phyloP scores from a whole-genome alignment of 495 filamentous ascomycete genomes.

The Tetracladium marchalianum region DNA sequence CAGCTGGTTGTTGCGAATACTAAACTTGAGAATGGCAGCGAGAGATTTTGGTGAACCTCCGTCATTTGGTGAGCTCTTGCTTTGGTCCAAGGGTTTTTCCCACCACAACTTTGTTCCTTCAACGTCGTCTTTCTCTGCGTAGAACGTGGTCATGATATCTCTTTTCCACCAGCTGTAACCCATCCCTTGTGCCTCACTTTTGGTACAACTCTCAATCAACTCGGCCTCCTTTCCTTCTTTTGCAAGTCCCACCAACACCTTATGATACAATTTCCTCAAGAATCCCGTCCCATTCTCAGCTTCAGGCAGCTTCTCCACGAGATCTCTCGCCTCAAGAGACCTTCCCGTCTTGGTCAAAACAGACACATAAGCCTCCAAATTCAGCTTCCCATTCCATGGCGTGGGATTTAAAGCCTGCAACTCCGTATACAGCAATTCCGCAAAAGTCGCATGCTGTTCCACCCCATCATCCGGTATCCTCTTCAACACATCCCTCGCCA shows the following conservation, averaged over 20 bases:
- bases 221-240: constrained; percentile 48
- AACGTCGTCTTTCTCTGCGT: constrained; percentile 36
- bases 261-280: constrained; percentile 38
- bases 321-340: constrained; percentile 45
- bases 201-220: constrained; percentile 31
- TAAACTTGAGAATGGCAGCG: constrained; percentile 41
- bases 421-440: constrained; percentile 37
- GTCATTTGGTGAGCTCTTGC: background rate
- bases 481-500: constrained; percentile 27
- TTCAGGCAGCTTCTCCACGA: constrained; percentile 33
- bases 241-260: constrained; percentile 56
- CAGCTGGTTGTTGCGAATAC: constrained; percentile 44
- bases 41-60: constrained; percentile 29
- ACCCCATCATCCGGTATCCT: constrained; percentile 30
- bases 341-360: constrained; percentile 49
- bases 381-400: constrained; percentile 9
- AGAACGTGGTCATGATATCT: constrained; percentile 41
- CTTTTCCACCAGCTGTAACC: constrained; percentile 30
- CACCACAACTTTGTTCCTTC: constrained; percentile 55
- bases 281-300: constrained; percentile 4
- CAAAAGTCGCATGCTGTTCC: constrained; percentile 38
- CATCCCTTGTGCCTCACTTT: constrained; percentile 23
- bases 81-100: constrained; percentile 32
- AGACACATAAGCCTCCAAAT: constrained; percentile 41
- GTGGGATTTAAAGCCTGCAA: background rate